Evolutionary conservation across 148 eudicot genomes (phyloP).

Genomic region (Chenopodium album): DNA sequence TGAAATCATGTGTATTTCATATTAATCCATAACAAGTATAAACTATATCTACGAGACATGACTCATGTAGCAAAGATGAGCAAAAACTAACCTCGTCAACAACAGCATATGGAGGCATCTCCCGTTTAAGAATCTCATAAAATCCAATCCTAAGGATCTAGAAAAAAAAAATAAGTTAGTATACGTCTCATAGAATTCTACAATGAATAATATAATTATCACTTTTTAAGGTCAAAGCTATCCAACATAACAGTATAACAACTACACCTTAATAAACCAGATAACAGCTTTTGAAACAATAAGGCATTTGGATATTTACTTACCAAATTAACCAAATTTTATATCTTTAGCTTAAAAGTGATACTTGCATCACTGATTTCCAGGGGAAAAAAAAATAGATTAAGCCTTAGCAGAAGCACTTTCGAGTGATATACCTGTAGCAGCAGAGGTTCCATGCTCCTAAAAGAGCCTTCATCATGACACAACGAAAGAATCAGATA

Average conservation of each 20-base stretch:
- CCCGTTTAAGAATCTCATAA: constrained; percentile 85
- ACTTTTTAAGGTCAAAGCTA: neutral
- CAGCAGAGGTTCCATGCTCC: constrained; percentile 86
- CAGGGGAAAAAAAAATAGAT: neutral
- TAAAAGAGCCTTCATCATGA: constrained; percentile 60
- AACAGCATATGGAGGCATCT: constrained; percentile 94
- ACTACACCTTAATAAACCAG: neutral
- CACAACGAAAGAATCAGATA: constrained; percentile 72
- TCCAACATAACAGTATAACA: neutral
- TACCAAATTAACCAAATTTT: neutral
- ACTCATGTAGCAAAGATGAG: neutral
- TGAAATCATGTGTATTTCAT: neutral
- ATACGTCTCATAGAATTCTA: neutral
- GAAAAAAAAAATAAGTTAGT: constrained; percentile 12
- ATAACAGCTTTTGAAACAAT: neutral
- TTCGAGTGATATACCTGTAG: constrained; percentile 56
- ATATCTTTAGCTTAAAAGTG: neutral
- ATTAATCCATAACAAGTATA: neutral
- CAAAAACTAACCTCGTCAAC: constrained; percentile 65
- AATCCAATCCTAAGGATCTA: constrained; percentile 92
- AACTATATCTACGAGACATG: neutral
- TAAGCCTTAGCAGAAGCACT: neutral
- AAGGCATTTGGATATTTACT: neutral
- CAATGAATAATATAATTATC: neutral
- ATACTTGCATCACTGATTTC: neutral